Evolutionary conservation across 2,329 filamentous ascomycete genomes (phyloP).

Genomic region (Cladosporium oxysporum): DNA sequence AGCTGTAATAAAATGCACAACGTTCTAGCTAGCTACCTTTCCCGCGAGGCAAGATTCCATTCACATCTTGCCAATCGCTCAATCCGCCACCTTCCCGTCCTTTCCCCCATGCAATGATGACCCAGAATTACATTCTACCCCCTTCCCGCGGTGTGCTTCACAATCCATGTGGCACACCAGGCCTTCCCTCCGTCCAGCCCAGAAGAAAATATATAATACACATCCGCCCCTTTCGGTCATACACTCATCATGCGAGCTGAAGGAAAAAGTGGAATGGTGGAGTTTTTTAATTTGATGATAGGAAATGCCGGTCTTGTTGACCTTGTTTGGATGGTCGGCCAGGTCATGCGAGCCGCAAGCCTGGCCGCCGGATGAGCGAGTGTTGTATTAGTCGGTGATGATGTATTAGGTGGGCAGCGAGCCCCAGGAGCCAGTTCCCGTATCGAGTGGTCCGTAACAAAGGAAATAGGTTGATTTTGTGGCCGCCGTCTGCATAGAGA

Average conservation of each 20-base stretch:
- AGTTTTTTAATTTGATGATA: constrained; percentile 1
- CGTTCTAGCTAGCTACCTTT: constrained; percentile 5
- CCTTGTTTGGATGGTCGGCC: background rate
- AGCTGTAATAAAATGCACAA: constrained; percentile 12
- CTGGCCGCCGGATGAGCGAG: background rate
- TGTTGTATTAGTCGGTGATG: constrained; percentile 10
- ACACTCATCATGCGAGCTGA: constrained; percentile 16
- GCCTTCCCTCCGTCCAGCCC: background rate
- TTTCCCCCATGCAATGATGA: constrained; percentile 8
- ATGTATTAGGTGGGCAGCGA: constrained; percentile 5
- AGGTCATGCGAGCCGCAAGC: background rate
- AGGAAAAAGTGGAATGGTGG: background rate
- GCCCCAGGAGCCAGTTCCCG: constrained; percentile 1
- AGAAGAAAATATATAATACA: constrained; percentile 12
- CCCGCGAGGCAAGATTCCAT: background rate
- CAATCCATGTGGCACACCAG: constrained; percentile 1
- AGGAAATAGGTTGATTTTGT: constrained; percentile 11
- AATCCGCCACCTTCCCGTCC: background rate
- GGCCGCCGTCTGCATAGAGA: background rate
- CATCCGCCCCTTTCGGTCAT: constrained; percentile 14
- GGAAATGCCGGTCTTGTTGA: constrained; percentile 11
- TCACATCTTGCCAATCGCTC: background rate
- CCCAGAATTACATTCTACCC: constrained; percentile 1
- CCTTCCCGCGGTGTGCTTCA: background rate
- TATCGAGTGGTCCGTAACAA: constrained; percentile 11